phyloP scores from a whole-genome alignment of 768 basidiomycete genomes.

The Leccinum longicurvipes region DNA sequence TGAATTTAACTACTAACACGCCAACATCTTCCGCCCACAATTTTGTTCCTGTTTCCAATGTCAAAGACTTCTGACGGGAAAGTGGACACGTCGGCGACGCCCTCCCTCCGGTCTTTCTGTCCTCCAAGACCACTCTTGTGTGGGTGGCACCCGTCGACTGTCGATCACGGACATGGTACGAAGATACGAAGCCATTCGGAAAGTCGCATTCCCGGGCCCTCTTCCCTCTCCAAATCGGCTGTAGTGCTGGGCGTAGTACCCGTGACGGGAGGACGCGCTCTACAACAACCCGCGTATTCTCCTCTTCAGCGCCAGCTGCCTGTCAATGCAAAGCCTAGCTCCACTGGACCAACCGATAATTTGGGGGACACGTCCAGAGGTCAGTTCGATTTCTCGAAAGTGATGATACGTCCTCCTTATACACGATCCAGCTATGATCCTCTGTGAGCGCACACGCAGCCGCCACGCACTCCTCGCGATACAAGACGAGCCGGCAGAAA shows the following conservation, averaged over 20 bases:
- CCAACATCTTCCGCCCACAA: slow-evolving; percentile 57
- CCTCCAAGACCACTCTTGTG: slow-evolving; percentile 45
- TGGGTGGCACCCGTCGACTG: slow-evolving; percentile 48
- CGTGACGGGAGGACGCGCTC: slow-evolving; percentile 17
- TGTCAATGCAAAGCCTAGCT: slow-evolving; percentile 8
- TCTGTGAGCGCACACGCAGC: neutral
- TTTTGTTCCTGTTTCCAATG: slow-evolving; percentile 68
- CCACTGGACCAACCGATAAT: slow-evolving; percentile 19
- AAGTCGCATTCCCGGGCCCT: slow-evolving; percentile 26
- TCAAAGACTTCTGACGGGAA: slow-evolving; percentile 40
- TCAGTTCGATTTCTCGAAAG: slow-evolving; percentile 18
- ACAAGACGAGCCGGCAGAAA: slow-evolving; percentile 5
- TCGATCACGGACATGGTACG: slow-evolving; percentile 89
- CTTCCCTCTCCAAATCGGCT: slow-evolving; percentile 32
- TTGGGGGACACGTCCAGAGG: slow-evolving; percentile 6
- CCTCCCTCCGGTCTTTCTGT: slow-evolving; percentile 40
- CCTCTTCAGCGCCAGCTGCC: slow-evolving; percentile 21
- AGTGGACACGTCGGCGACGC: slow-evolving; percentile 29
- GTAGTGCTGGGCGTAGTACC: slow-evolving; percentile 10
- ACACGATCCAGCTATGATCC: slow-evolving; percentile 11
- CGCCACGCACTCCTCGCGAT: slow-evolving; percentile 3
- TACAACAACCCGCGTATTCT: slow-evolving; percentile 21
- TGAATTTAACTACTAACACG: slow-evolving; percentile 19
- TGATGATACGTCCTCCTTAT: too few relatives aligned
- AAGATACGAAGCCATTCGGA: slow-evolving; percentile 65